Evolutionary conservation across 2,329 filamentous ascomycete genomes (phyloP), one percentile per base, ranked within the genome.

Genomic region (Paraphaeosphaeria sporulosa): DNA sequence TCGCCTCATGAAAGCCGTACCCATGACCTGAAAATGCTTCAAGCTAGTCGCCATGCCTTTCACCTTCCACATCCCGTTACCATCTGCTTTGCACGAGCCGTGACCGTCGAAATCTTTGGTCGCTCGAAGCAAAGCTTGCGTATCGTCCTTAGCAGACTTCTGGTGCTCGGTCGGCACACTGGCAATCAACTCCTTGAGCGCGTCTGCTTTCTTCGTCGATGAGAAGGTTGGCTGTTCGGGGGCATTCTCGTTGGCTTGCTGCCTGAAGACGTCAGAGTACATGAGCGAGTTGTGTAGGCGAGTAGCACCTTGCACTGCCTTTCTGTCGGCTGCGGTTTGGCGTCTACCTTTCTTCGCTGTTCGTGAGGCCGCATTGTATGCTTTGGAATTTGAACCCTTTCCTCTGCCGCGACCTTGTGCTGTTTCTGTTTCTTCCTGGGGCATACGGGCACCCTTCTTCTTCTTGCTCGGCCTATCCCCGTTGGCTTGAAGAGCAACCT

Each of bases 11-110:
- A 85, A 89, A 0, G 80, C 77, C 0, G 77, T 79, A 0, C 82
- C 85, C 0, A 84, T 74, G 0, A 88, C 63, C 55, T 89, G 87
- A 49, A 86, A 82, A 10, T 71, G 66, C 58, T 80, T 80, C 0
- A 89, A 66, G 0, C 73, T 66, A 0, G 77, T 79, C 27, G 67
- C 76, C 82, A 87, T 83, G 0, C 84, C 84, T 21, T 74, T 80
- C 1, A 86, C 71, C 0, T 70, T 48, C 82, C 82, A 85, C 15
- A 72, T 67, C 1, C 76, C 72, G 30, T 73, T 68, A 0, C 75
- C 76, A 53, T 69, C 62, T 6, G 68, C 32, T 19, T 68, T 80
- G 5, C 78, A 76, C 3, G 68, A 63, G 0, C 73, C 76, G 1
- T 65, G 67, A 0, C 81, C 80, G 62, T 72, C 63, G 57, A 85